Percentiles rank a stretch among this genome's conserved stretches.
Conservation (phyloP, 2,329 filamentous ascomycete genomes). For the Xylaria sp. region DNA sequence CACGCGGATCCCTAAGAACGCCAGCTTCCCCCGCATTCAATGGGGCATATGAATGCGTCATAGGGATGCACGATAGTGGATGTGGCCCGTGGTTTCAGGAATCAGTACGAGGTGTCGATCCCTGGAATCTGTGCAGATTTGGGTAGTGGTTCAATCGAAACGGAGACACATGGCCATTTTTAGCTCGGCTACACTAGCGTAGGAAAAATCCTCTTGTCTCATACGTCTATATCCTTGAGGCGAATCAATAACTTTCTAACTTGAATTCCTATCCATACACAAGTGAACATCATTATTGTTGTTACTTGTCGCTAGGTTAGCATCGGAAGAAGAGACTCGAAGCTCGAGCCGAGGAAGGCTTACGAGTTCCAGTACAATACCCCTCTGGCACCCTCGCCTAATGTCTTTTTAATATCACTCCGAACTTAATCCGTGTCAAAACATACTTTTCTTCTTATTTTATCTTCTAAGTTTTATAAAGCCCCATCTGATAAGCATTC, state of each 20-base stretch:
- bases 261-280: neutral
- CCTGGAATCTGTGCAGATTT: neutral
- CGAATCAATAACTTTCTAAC: neutral
- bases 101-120: constrained; percentile 25
- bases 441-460: neutral
- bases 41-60: constrained; percentile 36
- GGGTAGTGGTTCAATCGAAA: constrained; percentile 19
- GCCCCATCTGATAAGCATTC: neutral
- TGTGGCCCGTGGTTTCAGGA: constrained; percentile 18
- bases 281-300: neutral
- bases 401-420: too few relatives aligned
- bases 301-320: neutral
- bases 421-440: neutral
- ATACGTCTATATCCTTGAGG: neutral
- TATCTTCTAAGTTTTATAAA: neutral
- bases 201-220: constrained; percentile 10
- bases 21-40: constrained; percentile 38
- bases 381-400: neutral
- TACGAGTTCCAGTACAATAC: neutral
- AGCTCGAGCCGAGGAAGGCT: neutral
- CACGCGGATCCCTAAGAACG: neutral
- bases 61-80: constrained; percentile 23
- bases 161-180: constrained; percentile 24
- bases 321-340: neutral
- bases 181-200: constrained; percentile 18